Percentiles rank a stretch among this genome's conserved stretches.
phyloP scores from a whole-genome alignment of 1,284 basidiomycete genomes.

The Ceratobasidium sp. region DNA sequence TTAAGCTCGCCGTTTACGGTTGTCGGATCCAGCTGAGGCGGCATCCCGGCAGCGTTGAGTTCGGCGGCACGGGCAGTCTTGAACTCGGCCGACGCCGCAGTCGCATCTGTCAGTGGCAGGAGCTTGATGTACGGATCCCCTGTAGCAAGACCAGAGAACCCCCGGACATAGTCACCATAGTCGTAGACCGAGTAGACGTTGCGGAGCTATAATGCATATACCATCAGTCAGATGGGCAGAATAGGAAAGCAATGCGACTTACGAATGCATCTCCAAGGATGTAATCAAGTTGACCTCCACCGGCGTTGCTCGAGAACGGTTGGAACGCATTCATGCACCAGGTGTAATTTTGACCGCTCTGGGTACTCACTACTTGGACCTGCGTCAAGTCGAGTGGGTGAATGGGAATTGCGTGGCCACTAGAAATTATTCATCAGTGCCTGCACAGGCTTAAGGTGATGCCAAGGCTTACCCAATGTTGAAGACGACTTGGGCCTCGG shows the following conservation, averaged over 20 bases:
- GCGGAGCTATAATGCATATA: slow-evolving; percentile 1
- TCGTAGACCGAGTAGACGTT: slow-evolving; percentile 30
- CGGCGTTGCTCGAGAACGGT: slow-evolving; percentile 31
- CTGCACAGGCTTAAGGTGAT: background rate
- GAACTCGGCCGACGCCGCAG: slow-evolving; percentile 34
- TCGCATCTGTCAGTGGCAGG: slow-evolving; percentile 26
- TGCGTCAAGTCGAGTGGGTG: slow-evolving; percentile 32
- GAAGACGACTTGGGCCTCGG: slow-evolving; percentile 29
- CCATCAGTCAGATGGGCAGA: background rate
- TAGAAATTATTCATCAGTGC: background rate
- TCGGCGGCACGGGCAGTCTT: slow-evolving; percentile 23
- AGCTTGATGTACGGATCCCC: slow-evolving; percentile 34
- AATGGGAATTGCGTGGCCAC: slow-evolving; percentile 27
- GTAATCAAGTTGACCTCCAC: slow-evolving; percentile 26
- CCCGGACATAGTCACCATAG: slow-evolving; percentile 30
- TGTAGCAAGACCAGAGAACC: slow-evolving; percentile 16
- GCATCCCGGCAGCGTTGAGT: slow-evolving; percentile 29
- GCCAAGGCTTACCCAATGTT: slow-evolving; percentile 29
- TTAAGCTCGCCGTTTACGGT: slow-evolving; percentile 23
- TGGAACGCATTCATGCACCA: slow-evolving; percentile 18
- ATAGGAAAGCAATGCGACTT: background rate
- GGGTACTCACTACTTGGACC: slow-evolving; percentile 1
- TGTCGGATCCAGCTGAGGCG: slow-evolving; percentile 20
- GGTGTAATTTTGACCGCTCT: background rate
- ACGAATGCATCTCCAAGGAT: slow-evolving; percentile 33